Conservation (phyloP, 1,284 basidiomycete species). For the Takashimella tepidaria region DNA sequence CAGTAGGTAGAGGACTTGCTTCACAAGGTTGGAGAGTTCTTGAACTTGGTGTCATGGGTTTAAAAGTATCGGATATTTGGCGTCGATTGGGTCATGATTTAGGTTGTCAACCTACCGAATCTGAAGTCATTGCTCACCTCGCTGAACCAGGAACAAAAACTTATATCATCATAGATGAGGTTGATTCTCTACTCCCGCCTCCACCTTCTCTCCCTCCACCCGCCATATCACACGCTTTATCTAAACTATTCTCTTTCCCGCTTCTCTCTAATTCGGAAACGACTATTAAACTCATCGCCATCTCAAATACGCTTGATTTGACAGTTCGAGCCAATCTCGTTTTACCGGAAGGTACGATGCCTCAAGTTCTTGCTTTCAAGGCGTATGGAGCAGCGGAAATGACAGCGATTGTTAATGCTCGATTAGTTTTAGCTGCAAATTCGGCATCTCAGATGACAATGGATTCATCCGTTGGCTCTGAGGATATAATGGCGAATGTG, state of each 20-base stretch:
- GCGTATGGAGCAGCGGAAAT: constrained; percentile 44
- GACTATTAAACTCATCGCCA: constrained; percentile 44
- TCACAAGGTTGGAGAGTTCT: constrained; percentile 36
- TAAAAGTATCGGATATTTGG: constrained; percentile 39
- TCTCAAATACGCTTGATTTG: constrained; percentile 48
- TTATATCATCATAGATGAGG: constrained; percentile 47
- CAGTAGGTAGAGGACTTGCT: constrained; percentile 28
- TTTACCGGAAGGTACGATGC: constrained; percentile 34
- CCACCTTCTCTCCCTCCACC: constrained; percentile 30
- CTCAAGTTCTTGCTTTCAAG: constrained; percentile 42
- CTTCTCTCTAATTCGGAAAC: constrained; percentile 17
- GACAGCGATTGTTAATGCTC: constrained; percentile 39
- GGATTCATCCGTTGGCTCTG: not conserved
- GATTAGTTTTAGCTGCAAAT: constrained; percentile 21
- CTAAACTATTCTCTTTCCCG: constrained; percentile 44
- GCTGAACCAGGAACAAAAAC: constrained; percentile 13
- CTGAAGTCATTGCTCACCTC: constrained; percentile 26
- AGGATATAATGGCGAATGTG: constrained; percentile 12
- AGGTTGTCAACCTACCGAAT: constrained; percentile 31
- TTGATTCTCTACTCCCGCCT: constrained; percentile 46
- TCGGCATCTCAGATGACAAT: constrained; percentile 6
- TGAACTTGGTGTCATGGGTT: constrained; percentile 46
- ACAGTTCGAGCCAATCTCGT: constrained; percentile 43
- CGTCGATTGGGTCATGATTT: constrained; percentile 30
- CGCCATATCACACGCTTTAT: constrained; percentile 40